Evolutionary conservation across 2,329 filamentous ascomycete genomes (phyloP).

Genomic region (Simplicillium aogashimaense): DNA sequence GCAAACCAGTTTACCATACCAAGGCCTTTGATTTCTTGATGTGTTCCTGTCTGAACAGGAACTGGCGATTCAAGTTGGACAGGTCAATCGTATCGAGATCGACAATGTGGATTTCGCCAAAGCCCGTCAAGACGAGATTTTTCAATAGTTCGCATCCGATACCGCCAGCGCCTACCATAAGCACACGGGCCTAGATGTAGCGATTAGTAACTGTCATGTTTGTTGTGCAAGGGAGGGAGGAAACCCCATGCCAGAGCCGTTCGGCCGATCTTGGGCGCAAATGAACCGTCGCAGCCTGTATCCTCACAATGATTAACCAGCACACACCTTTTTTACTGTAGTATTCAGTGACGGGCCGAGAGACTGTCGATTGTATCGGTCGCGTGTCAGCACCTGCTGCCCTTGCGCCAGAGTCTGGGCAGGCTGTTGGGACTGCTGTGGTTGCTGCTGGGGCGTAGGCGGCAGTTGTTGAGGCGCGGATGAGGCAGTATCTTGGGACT

Average conservation of each 20-base stretch:
- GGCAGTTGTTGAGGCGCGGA: slow-evolving; percentile 9
- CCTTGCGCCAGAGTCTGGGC: slow-evolving; percentile 14
- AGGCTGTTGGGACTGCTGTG: slow-evolving; percentile 7
- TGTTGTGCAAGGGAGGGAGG: no score
- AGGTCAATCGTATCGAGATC: slow-evolving; percentile 98
- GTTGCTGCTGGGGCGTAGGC: slow-evolving; percentile 2
- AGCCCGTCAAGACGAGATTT: slow-evolving; percentile 86
- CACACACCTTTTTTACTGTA: slow-evolving; percentile 54
- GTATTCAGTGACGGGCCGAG: slow-evolving; percentile 55
- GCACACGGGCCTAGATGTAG: slow-evolving; percentile 60
- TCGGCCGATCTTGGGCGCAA: slow-evolving; percentile 3
- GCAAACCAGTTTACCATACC: slow-evolving; percentile 39
- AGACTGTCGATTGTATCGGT: slow-evolving; percentile 53
- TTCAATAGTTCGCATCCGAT: slow-evolving; percentile 98
- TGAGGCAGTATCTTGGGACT: not conserved
- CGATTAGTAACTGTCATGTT: no score
- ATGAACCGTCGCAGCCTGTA: not conserved
- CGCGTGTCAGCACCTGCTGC: slow-evolving; percentile 27
- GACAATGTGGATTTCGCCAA: slow-evolving; percentile 87
- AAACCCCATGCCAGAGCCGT: no score
- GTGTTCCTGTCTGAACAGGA: slow-evolving; percentile 91
- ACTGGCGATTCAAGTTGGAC: slow-evolving; percentile 95
- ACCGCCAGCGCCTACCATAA: slow-evolving; percentile 93
- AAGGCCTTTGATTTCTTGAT: slow-evolving; percentile 96
- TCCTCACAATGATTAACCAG: not conserved